Base-by-base conservation (phyloP, 2,329 filamentous ascomycete genomes). In the Neonectria coccinea region DNA sequence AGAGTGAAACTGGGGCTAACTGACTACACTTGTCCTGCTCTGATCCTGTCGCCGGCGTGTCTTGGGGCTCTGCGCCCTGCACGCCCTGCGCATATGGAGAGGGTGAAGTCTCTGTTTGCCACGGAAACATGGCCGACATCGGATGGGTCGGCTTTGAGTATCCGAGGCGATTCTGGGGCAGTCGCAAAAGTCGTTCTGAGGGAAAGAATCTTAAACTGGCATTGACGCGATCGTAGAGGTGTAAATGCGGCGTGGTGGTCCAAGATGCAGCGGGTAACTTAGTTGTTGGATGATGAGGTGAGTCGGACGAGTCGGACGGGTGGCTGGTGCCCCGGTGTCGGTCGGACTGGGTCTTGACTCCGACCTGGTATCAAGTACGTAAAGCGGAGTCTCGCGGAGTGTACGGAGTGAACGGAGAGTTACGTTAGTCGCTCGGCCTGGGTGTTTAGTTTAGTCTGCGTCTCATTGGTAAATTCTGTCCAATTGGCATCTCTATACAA, bases 61-160 rank as follows among this genome's bases (percentile, higher is more conserved):
- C 48, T n/a, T 14, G 10, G 29, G n/a, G n/a, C 12, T 33, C 29
- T 33, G 4, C 48, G 48, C 27, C 48, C 48, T 51, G 48, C 27
- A 50, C 27, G 25, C 47, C 47, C 18, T 50, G 47, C 47, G 47
- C 25, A 5, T 27, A 3, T 20, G 47, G 10, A 6, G 16, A n/a
- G 9, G 25, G 14, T 8, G 47, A 50, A 50, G 47, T 18, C 10
- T 31, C 11, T 50, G 47, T n/a, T 31, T 50, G 25, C 47, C 47
- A 31, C n/a, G 47, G 47, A 31, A 31, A n/a, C 47, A 50, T 50
- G 47, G 47, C 47, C 47, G 47, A 50, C 18, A 33, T 51, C 48
- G 48, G 48, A 22, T 20, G n/a, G 16, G n/a, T 14, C 3, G 27
- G 5, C n/a, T 9, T 8, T 18, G 8, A 2, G n/a, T 51, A 8